Conservation (phyloP, 2,329 filamentous ascomycete genomes). For the Colletotrichum lindemuthianum region DNA sequence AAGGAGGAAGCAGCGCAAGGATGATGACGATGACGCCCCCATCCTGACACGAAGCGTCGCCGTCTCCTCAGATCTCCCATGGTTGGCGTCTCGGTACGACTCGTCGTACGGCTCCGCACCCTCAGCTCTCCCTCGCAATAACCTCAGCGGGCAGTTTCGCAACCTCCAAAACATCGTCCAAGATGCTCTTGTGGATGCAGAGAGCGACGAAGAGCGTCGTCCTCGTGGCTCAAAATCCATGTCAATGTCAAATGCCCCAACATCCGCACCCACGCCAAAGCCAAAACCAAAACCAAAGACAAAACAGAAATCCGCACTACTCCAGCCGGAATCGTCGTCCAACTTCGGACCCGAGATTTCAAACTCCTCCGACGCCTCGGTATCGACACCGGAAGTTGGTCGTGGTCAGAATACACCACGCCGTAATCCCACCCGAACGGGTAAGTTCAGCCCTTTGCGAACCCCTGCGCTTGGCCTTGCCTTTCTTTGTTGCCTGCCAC, state of each 20-base stretch:
- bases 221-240: not conserved
- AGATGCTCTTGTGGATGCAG: conserved; percentile 32
- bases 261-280: not conserved
- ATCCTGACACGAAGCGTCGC: conserved; percentile 32
- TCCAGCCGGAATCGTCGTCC: too few relatives aligned
- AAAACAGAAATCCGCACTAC: not conserved
- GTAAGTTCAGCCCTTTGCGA: conserved; percentile 22
- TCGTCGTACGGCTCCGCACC: conserved; percentile 40
- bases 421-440: not conserved
- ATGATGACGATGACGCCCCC: conserved; percentile 14
- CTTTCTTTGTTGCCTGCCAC: not conserved
- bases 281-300: conserved; percentile 5
- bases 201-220: conserved; percentile 8
- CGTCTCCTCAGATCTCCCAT: conserved; percentile 37
- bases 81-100: conserved; percentile 37
- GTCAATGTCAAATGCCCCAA: not conserved
- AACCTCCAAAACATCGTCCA: conserved; percentile 37
- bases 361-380: not conserved
- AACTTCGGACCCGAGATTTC: not conserved
- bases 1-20: conserved; percentile 18
- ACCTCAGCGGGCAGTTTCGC: conserved; percentile 37
- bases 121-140: conserved; percentile 35
- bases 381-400: conserved; percentile 1
- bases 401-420: not conserved
- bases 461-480: not conserved